Evolutionary conservation across 2,329 filamentous ascomycete genomes (phyloP).

Genomic region (Trichophyton schoenleinii): DNA sequence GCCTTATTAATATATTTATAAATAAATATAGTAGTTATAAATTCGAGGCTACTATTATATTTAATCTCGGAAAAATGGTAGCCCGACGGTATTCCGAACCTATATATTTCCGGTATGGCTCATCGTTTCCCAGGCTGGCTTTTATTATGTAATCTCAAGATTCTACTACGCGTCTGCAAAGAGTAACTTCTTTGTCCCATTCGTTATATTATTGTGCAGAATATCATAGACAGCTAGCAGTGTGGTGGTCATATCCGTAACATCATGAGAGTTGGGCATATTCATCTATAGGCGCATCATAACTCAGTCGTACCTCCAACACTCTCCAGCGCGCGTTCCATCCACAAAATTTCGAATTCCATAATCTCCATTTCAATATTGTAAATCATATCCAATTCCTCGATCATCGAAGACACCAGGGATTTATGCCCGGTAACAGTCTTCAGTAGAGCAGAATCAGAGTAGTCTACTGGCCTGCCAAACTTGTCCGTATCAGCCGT

Average conservation of each 20-base stretch:
- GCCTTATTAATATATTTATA: too few relatives aligned
- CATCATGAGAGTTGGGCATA: neutral
- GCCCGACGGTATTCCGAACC: too few relatives aligned
- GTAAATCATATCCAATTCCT: conserved; percentile 26
- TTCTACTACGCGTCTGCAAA: too few relatives aligned
- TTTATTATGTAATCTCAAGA: too few relatives aligned
- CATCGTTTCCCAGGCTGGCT: too few relatives aligned
- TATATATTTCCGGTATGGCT: too few relatives aligned
- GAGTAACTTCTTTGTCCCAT: too few relatives aligned
- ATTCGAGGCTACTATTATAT: too few relatives aligned
- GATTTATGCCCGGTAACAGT: conserved; percentile 20
- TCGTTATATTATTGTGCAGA: neutral
- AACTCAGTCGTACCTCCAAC: neutral
- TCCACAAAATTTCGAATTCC: conserved; percentile 23
- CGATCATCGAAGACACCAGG: conserved; percentile 24
- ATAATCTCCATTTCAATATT: conserved; percentile 26
- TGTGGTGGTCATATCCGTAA: neutral
- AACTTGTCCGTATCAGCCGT: conserved; percentile 19
- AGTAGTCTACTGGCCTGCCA: conserved; percentile 8
- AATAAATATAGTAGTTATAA: too few relatives aligned
- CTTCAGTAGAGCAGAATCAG: conserved; percentile 23
- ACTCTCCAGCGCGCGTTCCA: conserved; percentile 20
- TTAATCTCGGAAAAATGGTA: too few relatives aligned
- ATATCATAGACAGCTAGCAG: neutral
- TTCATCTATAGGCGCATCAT: neutral